A percentile compares a stretch with the other conserved stretches of the same genome.
These are phyloP conservation scores for Hanseniaspora valbyensis DNA, from an alignment of 805 yeast genomes.

Conservation along the genomic window DNA sequence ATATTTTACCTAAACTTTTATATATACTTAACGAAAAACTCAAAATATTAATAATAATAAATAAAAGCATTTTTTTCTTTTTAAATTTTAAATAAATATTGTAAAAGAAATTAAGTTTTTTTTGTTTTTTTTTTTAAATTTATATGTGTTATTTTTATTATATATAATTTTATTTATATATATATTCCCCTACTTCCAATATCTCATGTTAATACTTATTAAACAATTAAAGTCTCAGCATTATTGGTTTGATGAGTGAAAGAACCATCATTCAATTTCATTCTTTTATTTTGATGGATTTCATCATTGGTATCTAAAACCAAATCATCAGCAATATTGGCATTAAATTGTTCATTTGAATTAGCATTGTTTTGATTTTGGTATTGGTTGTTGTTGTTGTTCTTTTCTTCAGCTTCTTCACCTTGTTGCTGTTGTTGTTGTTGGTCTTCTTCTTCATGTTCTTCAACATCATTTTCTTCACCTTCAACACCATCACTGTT, in stretches of 20 bases:
- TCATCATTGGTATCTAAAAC: background rate
- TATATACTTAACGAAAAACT: background rate
- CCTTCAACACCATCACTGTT: constrained; percentile 24
- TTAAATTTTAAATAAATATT: too few species aligned
- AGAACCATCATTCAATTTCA: background rate
- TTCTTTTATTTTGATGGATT: background rate
- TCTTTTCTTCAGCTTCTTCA: constrained; percentile 14
- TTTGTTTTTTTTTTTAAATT: background rate
- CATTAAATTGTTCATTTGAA: constrained; percentile 17
- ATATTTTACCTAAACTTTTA: background rate
- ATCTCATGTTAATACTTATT: background rate
- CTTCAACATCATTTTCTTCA: constrained; percentile 26
- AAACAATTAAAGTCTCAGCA: background rate
- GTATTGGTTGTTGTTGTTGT: constrained; percentile 21
- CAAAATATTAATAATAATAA: background rate
- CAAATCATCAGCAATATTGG: constrained; percentile 15
- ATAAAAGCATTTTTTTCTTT: too few species aligned
- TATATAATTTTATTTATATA: too few species aligned
- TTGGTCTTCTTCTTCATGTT: constrained; percentile 50
- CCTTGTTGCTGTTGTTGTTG: constrained; percentile 22
- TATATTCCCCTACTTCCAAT: background rate
- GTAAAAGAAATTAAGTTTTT: too few species aligned
- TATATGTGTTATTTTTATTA: background rate
- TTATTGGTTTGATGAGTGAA: background rate
- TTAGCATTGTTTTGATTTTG: constrained; percentile 19